These are phyloP conservation scores for Calonectria hongkongensis DNA, from an alignment of 2,329 filamentous ascomycete species.

Conservation along the genomic window DNA sequence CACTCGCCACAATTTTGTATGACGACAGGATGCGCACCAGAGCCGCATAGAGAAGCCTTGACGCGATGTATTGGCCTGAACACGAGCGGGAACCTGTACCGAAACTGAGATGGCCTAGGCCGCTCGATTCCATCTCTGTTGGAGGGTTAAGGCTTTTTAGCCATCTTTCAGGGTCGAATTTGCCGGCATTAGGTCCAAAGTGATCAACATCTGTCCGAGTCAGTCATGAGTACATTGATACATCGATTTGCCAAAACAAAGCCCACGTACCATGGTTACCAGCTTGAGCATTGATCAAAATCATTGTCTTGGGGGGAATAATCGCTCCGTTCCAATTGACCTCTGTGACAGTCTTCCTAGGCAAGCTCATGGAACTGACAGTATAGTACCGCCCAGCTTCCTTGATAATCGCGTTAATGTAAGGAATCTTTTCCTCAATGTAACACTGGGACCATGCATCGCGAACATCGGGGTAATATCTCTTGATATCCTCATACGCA, in stretches of 20 bases:
- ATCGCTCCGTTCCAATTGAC: constrained; percentile 70
- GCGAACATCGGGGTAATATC: constrained; percentile 65
- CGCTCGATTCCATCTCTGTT: constrained; percentile 54
- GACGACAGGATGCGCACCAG: constrained; percentile 68
- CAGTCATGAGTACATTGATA: not conserved
- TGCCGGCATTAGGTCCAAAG: constrained; percentile 66
- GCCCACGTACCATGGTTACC: constrained; percentile 68
- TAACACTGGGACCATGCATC: constrained; percentile 68
- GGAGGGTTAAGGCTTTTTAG: constrained; percentile 61
- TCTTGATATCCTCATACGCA: constrained; percentile 71
- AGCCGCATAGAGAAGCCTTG: constrained; percentile 69
- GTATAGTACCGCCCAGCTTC: constrained; percentile 73
- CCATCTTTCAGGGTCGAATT: constrained; percentile 71
- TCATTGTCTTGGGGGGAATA: constrained; percentile 72
- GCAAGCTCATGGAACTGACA: constrained; percentile 71
- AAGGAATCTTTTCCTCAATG: constrained; percentile 68
- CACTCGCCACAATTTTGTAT: constrained; percentile 69
- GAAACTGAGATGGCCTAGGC: constrained; percentile 68
- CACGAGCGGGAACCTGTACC: constrained; percentile 71
- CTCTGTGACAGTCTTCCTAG: constrained; percentile 69
- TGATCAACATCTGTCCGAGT: constrained; percentile 65
- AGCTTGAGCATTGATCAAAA: constrained; percentile 73
- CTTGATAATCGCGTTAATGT: constrained; percentile 68
- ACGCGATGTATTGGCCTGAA: constrained; percentile 70
- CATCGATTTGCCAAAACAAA: not conserved